A percentile compares a stretch with the other conserved stretches of the same genome.
phyloP scores from a whole-genome alignment of 2,329 filamentous ascomycete genomes.

The Neophaeococcomyces aloes region DNA sequence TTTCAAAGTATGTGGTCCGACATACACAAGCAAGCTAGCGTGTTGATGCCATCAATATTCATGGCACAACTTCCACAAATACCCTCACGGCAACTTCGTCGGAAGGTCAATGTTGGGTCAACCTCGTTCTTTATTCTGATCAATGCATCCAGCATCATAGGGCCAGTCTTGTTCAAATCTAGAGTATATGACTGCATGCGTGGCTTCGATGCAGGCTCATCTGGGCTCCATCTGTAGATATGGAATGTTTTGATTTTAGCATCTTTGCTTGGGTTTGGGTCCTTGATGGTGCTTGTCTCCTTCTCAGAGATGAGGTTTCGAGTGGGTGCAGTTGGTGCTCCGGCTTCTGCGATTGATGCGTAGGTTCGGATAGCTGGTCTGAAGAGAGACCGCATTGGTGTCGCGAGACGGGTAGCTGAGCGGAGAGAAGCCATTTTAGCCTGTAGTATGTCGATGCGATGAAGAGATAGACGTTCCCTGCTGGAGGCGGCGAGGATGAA shows the following conservation, averaged over 20 bases:
- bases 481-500: not conserved
- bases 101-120: constrained; percentile 92
- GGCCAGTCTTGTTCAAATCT: constrained; percentile 96
- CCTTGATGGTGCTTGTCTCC: constrained; percentile 50
- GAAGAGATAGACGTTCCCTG: not conserved
- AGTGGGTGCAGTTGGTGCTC: constrained; percentile 20
- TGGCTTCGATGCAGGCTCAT: constrained; percentile 83
- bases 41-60: constrained; percentile 99
- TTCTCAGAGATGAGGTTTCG: constrained; percentile 34
- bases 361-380: constrained; percentile 36
- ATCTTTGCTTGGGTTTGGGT: constrained; percentile 47
- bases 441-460: not conserved
- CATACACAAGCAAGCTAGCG: constrained; percentile 91
- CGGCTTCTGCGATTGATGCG: constrained; percentile 36
- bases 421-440: constrained; percentile 39
- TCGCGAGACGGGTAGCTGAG: constrained; percentile 36
- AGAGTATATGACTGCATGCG: constrained; percentile 90
- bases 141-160: constrained; percentile 94
- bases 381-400: constrained; percentile 25
- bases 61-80: constrained; percentile 98
- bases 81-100: constrained; percentile 90
- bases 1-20: constrained; percentile 23
- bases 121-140: constrained; percentile 99
- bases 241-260: constrained; percentile 84
- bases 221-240: constrained; percentile 98